Percentiles rank a stretch among this genome's conserved stretches.
phyloP scores from a whole-genome alignment of 1,284 basidiomycete species.

The Apiotrichum akiyoshidainum region DNA sequence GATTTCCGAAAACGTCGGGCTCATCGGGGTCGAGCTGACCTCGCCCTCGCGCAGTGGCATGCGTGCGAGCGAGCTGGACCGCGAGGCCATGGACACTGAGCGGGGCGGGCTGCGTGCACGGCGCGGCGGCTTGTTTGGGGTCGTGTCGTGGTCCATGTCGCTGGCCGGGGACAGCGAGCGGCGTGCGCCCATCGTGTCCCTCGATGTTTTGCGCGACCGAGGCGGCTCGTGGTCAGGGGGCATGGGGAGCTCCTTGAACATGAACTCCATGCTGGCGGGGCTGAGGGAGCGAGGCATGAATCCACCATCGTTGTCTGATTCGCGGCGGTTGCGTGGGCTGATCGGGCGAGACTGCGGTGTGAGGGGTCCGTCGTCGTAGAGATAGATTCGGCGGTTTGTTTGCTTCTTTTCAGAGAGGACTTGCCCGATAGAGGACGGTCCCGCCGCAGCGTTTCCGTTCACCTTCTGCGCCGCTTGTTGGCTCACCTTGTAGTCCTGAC shows the following conservation, averaged over 20 bases:
- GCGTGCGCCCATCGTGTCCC: background rate
- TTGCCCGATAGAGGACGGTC: background rate
- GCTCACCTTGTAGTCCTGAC: background rate
- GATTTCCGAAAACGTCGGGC: slow-evolving; percentile 3
- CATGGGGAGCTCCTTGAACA: slow-evolving; percentile 4
- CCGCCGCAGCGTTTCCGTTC: background rate
- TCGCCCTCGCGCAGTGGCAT: background rate
- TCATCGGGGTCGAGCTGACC: background rate
- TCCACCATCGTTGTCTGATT: background rate
- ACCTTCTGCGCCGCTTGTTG: background rate
- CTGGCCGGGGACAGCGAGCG: background rate
- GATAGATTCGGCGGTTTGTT: background rate
- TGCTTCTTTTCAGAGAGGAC: background rate
- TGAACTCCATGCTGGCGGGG: slow-evolving; percentile 5
- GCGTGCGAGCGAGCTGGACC: background rate
- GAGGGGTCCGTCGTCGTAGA: slow-evolving; percentile 6
- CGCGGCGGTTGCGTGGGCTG: background rate
- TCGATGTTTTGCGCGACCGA: background rate
- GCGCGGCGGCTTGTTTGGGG: background rate
- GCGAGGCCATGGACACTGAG: background rate
- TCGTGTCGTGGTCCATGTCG: background rate
- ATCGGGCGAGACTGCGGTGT: slow-evolving; percentile 2
- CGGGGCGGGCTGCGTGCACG: slow-evolving; percentile 1
- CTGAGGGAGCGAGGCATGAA: background rate
- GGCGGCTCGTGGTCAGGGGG: slow-evolving; percentile 2